These are phyloP conservation scores for Nyssa sinensis DNA, from an alignment of 148 eudicot genomes.

Conservation along the genomic window DNA sequence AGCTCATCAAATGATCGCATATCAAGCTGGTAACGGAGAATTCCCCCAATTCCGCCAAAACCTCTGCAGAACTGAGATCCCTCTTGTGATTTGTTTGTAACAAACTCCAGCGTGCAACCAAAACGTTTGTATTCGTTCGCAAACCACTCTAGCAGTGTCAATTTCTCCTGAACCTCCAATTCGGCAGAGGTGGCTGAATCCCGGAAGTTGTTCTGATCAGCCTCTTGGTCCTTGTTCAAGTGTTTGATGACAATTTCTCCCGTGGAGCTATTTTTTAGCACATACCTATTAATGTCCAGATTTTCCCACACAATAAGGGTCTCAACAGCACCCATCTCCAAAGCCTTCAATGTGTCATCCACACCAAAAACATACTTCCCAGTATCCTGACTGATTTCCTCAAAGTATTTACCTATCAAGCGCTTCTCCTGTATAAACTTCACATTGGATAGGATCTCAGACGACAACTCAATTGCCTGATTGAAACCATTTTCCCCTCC, in stretches of 20 bases:
- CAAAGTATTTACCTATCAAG: slow-evolving; percentile 22
- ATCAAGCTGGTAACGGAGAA: slow-evolving; percentile 33
- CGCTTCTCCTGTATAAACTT: slow-evolving; percentile 23
- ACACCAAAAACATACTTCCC: slow-evolving; percentile 28
- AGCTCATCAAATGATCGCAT: slow-evolving; percentile 23
- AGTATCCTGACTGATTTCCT: slow-evolving; percentile 25
- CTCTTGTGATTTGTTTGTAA: slow-evolving; percentile 30
- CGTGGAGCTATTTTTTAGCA: slow-evolving; percentile 7
- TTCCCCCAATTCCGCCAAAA: slow-evolving; percentile 32
- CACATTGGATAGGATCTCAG: slow-evolving; percentile 12
- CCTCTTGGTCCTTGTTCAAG: slow-evolving; percentile 19
- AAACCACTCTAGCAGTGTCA: slow-evolving; percentile 21
- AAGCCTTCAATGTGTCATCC: slow-evolving; percentile 18
- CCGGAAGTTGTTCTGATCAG: slow-evolving; percentile 13
- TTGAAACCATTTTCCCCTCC: slow-evolving; percentile 25
- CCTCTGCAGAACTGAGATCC: slow-evolving; percentile 34
- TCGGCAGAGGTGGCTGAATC: slow-evolving; percentile 9
- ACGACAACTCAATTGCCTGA: slow-evolving; percentile 21
- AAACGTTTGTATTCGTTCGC: slow-evolving; percentile 21
- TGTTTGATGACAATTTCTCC: slow-evolving; percentile 22
- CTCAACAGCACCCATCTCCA: slow-evolving; percentile 27
- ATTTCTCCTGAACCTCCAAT: slow-evolving; percentile 18
- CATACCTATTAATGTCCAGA: slow-evolving; percentile 15
- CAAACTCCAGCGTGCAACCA: slow-evolving; percentile 28
- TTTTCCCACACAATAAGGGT: slow-evolving; percentile 24